Base-by-base conservation (phyloP, 208 protist genomes). In the Wallacemonas collosoma region DNA sequence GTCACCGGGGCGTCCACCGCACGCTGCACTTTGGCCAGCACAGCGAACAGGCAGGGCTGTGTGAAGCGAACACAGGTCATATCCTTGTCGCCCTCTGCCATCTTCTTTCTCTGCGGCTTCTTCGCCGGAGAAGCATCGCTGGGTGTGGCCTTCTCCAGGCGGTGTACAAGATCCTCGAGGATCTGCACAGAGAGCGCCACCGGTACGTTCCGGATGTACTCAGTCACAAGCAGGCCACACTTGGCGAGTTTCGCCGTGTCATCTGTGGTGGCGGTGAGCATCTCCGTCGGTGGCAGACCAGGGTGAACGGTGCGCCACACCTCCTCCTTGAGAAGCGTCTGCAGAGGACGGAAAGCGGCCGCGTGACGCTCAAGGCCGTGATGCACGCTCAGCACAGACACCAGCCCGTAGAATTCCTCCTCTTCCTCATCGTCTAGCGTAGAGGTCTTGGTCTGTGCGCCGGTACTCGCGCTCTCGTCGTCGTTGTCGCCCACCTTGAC, bases 1-100 rank as follows among this genome's bases (percentile, higher is more conserved):
- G 73, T 71, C 14, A 79, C 82, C n/a, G 86, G 78, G 1, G 77
- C 76, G 57, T 93, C 84, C 8, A 84, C 82, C n/a, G 86, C 80
- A 36, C 90, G 86, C 68, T 97, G 92, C 44, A 97, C 83, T 70
- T 97, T 97, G 12, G 92, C 89, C 9, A 97, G 80, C n/a, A 97
- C 70, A 3, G 87, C 88, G 72, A 90, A 90, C 80, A 95, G 88
- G 72, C 85, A 87, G 26, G n/a, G 45, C 14, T 51, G 54, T 71
- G 9, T 67, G 43, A 76, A 65, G 62, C 72, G 71, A 35, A 73
- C 72, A n/a, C 73, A 60, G 26, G 58, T 44, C 1, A 40, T 26
- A 38, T 26, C 12, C 44, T 56, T 45, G 2, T 26, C 58, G 47
- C 47, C 40, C 35, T 67, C 56, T 41, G 26, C 41, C 44, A 2